Base-by-base conservation (phyloP, 768 basidiomycete genomes). In the Termitomyces sp. region DNA sequence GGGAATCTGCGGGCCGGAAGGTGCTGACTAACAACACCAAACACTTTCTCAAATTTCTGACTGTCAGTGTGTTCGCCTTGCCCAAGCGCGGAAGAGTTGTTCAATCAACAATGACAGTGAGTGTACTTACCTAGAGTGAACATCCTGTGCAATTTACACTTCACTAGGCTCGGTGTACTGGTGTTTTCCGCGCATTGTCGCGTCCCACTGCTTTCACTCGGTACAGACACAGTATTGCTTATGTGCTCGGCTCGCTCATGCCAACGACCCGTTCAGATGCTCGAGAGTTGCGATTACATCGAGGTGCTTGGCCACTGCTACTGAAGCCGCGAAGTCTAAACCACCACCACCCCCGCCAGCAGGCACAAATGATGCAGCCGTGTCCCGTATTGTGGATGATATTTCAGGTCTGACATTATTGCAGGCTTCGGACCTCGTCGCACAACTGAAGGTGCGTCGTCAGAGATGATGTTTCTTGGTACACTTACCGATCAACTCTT, bases 381-480 rank as follows among this genome's bases (percentile, higher is more conserved):
- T 99, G 65, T 79, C 77, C 53, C 84, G 85, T 62, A 89, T 99
- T 69, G 97, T 99, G 32, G 94, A 98, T 72, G 89, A 94, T 72
- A 98, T 99, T 67, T 92, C 94, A 5, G 76, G 81, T 25, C 75
- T 98, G 67, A 93, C 95, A 20, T 81, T 98, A 59, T 79, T 99
- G 61, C 96, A 98, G 73, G 96, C 96, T 6, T 90, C 96, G 12
- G 96, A 98, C 79, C 84, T 99, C 60, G 96, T 98, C 50, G 79
- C 92, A 1, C 80, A 89, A 37, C 82, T 99, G 69, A 99, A 99
- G 85, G 96, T 91, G 67, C 69, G 79, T 62, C 42, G 20, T 36
- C 25, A 36, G 29, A 49, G n/a, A 56, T 7, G 25, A 17, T 46
- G 6, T 29, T 5, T 42, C 9, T 15, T 25, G 15, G 37, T 20